A percentile compares a stretch with the other conserved stretches of the same genome.
phyloP scores from a whole-genome alignment of 1,139 yeast genomes.

The Kodamaea anthophila region DNA sequence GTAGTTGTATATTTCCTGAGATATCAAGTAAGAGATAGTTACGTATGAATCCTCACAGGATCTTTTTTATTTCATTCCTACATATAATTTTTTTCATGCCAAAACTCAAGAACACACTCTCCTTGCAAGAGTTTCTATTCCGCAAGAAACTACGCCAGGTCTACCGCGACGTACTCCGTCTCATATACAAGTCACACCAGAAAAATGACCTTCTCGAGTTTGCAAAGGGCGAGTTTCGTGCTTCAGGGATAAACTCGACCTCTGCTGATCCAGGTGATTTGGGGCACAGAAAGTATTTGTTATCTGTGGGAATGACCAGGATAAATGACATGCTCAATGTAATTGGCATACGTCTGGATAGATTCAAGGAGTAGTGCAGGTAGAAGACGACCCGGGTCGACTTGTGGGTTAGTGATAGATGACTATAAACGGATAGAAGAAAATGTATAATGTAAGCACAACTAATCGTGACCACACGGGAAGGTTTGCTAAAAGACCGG shows the following conservation, averaged over 20 bases:
- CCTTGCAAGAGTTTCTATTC: slow-evolving; percentile 39
- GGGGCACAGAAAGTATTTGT: slow-evolving; percentile 33
- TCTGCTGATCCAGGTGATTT: slow-evolving; percentile 17
- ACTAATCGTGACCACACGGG: too few species aligned
- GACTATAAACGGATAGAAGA: too few species aligned
- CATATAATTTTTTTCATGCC: background rate
- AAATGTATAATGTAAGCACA: too few species aligned
- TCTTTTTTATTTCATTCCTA: background rate
- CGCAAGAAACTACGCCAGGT: slow-evolving; percentile 27
- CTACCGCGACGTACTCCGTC: slow-evolving; percentile 30
- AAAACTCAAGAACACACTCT: slow-evolving; percentile 13
- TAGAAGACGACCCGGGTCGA: too few species aligned
- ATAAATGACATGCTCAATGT: slow-evolving; percentile 19
- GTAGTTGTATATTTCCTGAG: too few species aligned
- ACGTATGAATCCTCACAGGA: too few species aligned
- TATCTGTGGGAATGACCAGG: slow-evolving; percentile 28
- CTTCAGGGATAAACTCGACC: slow-evolving; percentile 17
- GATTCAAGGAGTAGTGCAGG: too few species aligned
- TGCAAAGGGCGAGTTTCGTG: slow-evolving; percentile 31
- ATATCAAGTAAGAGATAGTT: too few species aligned
- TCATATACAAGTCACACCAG: slow-evolving; percentile 34
- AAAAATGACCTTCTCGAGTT: slow-evolving; percentile 27
- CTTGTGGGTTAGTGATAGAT: too few species aligned
- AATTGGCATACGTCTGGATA: slow-evolving; percentile 12
- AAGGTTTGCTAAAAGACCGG: too few species aligned